Conservation (phyloP, 345 rosid species). For the Melaleuca quinquenervia region DNA sequence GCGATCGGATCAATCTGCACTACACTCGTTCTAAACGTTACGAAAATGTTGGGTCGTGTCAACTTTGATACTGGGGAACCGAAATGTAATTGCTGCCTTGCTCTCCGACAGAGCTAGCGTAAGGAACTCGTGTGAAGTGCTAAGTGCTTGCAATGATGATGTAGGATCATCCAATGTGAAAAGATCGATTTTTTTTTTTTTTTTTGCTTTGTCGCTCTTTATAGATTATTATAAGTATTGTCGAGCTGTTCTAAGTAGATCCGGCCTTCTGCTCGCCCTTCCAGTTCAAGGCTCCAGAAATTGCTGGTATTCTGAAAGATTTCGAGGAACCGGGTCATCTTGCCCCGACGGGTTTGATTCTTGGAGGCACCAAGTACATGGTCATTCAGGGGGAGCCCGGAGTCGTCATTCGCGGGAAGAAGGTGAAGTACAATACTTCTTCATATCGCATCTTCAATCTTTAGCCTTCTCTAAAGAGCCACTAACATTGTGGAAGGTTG, state of each 20-base stretch:
- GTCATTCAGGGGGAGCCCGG: conserved; percentile 79
- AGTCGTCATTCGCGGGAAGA: conserved; percentile 84
- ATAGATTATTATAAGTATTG: background rate
- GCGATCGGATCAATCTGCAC: background rate
- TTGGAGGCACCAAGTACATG: conserved; percentile 68
- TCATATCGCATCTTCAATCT: background rate
- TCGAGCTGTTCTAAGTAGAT: background rate
- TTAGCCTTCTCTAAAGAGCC: background rate
- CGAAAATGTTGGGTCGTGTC: background rate
- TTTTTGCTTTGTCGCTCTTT: no score
- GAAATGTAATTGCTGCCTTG: background rate
- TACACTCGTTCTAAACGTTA: background rate
- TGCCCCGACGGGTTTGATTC: conserved; percentile 62
- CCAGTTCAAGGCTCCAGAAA: conserved; percentile 57
- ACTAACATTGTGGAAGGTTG: background rate
- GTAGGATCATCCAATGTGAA: background rate
- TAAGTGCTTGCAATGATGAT: background rate
- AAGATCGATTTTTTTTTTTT: background rate
- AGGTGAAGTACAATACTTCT: conserved; percentile 26
- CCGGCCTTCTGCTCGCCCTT: background rate
- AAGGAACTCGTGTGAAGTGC: background rate
- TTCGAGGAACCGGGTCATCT: conserved; percentile 76
- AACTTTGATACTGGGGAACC: background rate
- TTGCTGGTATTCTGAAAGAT: conserved; percentile 46
- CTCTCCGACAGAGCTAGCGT: background rate